Conservation (phyloP, 768 basidiomycete species). For the Daedaleopsis sinensis region DNA sequence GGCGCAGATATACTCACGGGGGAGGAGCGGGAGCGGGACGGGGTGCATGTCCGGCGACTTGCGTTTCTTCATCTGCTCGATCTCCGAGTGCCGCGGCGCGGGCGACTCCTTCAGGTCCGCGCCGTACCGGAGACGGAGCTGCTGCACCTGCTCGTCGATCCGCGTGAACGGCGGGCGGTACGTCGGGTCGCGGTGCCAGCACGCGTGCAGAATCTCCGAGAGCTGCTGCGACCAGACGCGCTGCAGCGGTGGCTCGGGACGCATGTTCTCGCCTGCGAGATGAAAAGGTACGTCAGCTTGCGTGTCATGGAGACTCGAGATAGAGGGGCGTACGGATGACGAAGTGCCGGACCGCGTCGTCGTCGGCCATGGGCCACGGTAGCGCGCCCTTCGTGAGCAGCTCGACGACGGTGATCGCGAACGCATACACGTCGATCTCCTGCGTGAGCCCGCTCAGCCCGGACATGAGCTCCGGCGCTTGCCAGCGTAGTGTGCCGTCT, state of each 20-base stretch:
- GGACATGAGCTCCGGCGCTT: slow-evolving; percentile 42
- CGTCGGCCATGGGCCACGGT: slow-evolving; percentile 35
- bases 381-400: slow-evolving; percentile 38
- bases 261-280: slow-evolving; percentile 25
- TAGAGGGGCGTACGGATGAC: slow-evolving; percentile 17
- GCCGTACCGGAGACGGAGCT: slow-evolving; percentile 44
- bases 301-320: not conserved
- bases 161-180: slow-evolving; percentile 55
- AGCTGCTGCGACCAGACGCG: slow-evolving; percentile 24
- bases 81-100: slow-evolving; percentile 24
- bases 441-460: slow-evolving; percentile 36
- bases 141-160: slow-evolving; percentile 49
- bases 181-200: slow-evolving; percentile 59
- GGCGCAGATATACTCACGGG: slow-evolving; percentile 16
- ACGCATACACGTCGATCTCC: slow-evolving; percentile 44
- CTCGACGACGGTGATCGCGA: slow-evolving; percentile 40
- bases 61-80: slow-evolving; percentile 26
- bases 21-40: slow-evolving; percentile 21
- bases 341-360: slow-evolving; percentile 33
- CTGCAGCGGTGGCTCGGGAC: slow-evolving; percentile 23
- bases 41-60: slow-evolving; percentile 33
- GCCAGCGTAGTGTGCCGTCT: slow-evolving; percentile 60
- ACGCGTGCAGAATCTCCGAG: slow-evolving; percentile 51
- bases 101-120: slow-evolving; percentile 38
- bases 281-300: not conserved